phyloP scores from a whole-genome alignment of 148 eudicot species.

The Fagopyrum homotropicum region DNA sequence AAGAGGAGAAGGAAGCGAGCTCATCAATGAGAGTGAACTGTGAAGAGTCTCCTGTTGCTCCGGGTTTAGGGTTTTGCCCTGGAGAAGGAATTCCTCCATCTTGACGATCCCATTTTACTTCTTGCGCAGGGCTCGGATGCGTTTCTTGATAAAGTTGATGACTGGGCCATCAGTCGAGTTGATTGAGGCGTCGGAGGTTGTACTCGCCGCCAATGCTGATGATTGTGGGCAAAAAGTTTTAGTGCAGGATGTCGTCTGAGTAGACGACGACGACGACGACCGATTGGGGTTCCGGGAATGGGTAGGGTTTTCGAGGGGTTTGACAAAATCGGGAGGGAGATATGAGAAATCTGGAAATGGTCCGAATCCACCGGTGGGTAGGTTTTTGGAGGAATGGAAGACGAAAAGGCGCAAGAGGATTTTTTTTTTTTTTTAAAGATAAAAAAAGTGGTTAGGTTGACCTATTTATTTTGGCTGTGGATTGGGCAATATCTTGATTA shows the following conservation, averaged over 20 bases:
- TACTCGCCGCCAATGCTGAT: conserved; percentile 10
- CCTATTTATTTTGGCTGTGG: no score
- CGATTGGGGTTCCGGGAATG: not conserved
- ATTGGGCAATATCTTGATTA: no score
- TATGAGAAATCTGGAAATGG: not conserved
- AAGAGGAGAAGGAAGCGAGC: conserved; percentile 62
- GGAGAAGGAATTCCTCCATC: conserved; percentile 52
- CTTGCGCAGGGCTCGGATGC: conserved; percentile 71
- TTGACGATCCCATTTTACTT: conserved; percentile 62
- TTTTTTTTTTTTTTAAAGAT: not conserved
- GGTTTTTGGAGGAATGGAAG: not conserved
- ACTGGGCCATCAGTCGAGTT: conserved; percentile 58
- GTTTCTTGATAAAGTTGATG: conserved; percentile 61
- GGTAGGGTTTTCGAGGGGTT: conserved; percentile 19
- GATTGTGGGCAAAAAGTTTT: not conserved
- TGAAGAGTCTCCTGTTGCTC: conserved; percentile 66
- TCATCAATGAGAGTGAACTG: conserved; percentile 55
- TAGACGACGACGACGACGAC: not conserved
- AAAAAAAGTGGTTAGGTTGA: no score
- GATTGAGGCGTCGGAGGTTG: conserved; percentile 11
- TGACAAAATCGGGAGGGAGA: not conserved
- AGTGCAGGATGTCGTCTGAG: not conserved
- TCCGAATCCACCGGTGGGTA: conserved; percentile 1
- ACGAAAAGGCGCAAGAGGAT: not conserved
- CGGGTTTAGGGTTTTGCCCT: conserved; percentile 57